Evolutionary conservation across 2,329 filamentous ascomycete species (phyloP), one percentile per base, ranked within the genome.

Genomic region (Rutstroemia sp.): DNA sequence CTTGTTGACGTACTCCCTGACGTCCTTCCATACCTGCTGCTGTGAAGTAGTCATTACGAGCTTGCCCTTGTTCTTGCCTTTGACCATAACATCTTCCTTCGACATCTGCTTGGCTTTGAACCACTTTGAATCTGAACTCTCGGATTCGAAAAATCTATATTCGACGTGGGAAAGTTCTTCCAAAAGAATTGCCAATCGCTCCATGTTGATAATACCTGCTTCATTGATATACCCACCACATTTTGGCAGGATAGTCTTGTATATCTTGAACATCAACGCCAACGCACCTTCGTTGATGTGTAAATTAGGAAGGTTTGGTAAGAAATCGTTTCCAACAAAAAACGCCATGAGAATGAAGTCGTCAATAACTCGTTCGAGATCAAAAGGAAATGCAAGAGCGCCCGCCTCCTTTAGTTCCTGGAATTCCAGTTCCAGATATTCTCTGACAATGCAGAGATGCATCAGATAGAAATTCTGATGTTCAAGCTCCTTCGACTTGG

Each of bases 311-410:
- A 99, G 78, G 73, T 99, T 96, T 3, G 94, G 94, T 71, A 99
- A 80, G 75, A 99, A 99, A 80, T 99, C 94, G 73, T 99, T 99
- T 70, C 94, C 94, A 67, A 99, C 90, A 72, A 99, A 99, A 76
- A 99, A 99, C 48, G 92, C 92, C 91, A 99, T 96, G 59, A 99
- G 82, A 70, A 99, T 97, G 73, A 99, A 99, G 77, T 99, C 94
- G 71, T 99, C 94, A 74, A 99, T 97, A 68, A 99, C 84, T 61
- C 88, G 84, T 76, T 99, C 94, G 79, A 99, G 87, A 69, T 99
- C 88, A 69, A 95, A 99, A 49, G 83, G 77, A 66, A 96, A 92
- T 42, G 76, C 78, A 64, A 96, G 77, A 64, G 77, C 76, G 17
- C 85, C 87, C 21, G 87, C 81, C 67, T 86, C 75, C 71, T 94